Base-by-base conservation (phyloP, 257 asterid genomes). In the Vinca minor region DNA sequence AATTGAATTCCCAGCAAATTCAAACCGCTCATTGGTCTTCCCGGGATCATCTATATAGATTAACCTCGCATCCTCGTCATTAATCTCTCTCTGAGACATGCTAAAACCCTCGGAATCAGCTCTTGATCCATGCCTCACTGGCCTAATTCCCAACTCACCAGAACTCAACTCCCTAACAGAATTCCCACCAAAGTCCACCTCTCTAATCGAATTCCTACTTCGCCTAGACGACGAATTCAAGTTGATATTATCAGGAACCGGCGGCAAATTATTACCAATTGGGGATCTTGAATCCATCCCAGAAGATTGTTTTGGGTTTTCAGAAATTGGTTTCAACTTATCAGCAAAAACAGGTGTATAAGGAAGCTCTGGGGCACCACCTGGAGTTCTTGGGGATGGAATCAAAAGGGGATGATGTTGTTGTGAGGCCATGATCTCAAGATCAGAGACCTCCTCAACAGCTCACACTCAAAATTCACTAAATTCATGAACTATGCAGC, bases 61-160 rank as follows among this genome's bases (percentile, higher is more conserved):
- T 35, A 89, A 55, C 70, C 99, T 83, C 10, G 99, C 88, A 77
- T 89, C 94, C 60, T 85, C 97, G 29, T 93, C 98, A 29, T 70
- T 87, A 41, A 93, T 83, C 77, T 93, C 98, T 66, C 80, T 89
- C 63, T 78, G 88, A 8, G 99, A 89, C 59, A 87, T 66, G 77
- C 81, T 75, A 44, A 78, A 75, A 63, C 95, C 95, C 55, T 85
- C 90, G 5, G 91, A 87, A 46, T 82, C 93, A 55, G 90, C 85
- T 57, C 85, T 78, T 10, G 97, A 89, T 29, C 96, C 96, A 66
- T 89, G 70, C 67, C 92, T 78, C 71, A 71, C 77, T 1, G 87
- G 80, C 68, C 52, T 90, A 26, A 78, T 63, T 63, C 82, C 91
- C 34, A 73, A 71, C 56, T 86, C 95, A 49, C 78, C 76, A 44